These are phyloP conservation scores for Chaetomium strumarium DNA, from an alignment of 2,329 filamentous ascomycete species.

Conservation along the genomic window DNA sequence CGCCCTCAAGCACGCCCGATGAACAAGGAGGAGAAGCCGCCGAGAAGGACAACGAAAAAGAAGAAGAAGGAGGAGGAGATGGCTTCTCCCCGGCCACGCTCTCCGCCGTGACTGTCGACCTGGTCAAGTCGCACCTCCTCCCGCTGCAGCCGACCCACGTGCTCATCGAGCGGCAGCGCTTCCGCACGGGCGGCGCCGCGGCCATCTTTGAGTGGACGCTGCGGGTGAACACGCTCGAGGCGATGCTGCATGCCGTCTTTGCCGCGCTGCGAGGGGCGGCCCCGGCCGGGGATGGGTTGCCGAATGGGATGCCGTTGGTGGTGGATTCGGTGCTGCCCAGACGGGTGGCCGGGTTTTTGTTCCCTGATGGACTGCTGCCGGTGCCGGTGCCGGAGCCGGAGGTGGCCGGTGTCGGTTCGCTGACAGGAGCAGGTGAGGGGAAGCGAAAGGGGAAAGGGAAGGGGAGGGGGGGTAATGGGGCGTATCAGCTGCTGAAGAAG, in stretches of 20 bases:
- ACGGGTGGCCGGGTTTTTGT: slow-evolving; percentile 48
- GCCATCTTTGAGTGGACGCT: slow-evolving; percentile 77
- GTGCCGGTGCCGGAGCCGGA: background rate
- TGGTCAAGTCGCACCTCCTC: slow-evolving; percentile 35
- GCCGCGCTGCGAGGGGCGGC: slow-evolving; percentile 41
- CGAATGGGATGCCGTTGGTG: slow-evolving; percentile 23
- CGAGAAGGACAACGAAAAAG: background rate
- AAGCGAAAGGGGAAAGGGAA: slow-evolving; percentile 24
- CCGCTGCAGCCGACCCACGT: slow-evolving; percentile 58
- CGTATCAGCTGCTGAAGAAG: slow-evolving; percentile 39
- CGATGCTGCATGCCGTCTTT: slow-evolving; percentile 70
- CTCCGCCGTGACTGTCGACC: slow-evolving; percentile 29
- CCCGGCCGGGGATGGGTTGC: slow-evolving; percentile 29
- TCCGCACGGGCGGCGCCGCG: slow-evolving; percentile 56
- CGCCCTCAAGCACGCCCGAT: slow-evolving; percentile 9
- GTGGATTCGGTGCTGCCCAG: slow-evolving; percentile 48
- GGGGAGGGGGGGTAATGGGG: slow-evolving; percentile 22
- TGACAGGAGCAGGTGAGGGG: background rate
- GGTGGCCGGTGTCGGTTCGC: background rate
- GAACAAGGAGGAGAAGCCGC: background rate
- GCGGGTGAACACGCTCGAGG: slow-evolving; percentile 74
- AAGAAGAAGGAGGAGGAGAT: background rate
- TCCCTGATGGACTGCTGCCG: background rate
- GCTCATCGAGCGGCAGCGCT: slow-evolving; percentile 59
- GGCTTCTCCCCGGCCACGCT: slow-evolving; percentile 33